Evolutionary conservation across 805 yeast species (phyloP).

Genomic region (Ogataea henricii): DNA sequence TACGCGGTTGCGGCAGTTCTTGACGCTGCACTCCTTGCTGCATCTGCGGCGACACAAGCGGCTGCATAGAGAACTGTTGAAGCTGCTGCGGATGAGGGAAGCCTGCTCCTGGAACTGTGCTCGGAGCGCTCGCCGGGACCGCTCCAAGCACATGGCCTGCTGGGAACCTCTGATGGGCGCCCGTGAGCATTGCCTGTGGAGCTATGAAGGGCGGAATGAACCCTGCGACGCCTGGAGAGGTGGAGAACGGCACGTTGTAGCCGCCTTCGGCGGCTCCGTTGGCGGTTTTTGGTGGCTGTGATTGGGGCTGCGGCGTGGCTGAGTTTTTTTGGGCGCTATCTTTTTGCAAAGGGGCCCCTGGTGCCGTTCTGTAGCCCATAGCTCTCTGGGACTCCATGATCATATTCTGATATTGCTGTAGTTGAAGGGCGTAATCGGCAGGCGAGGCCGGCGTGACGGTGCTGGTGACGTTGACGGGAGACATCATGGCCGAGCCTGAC

Average conservation of each 20-base stretch:
- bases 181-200: constrained; percentile 17
- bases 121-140: constrained; percentile 10
- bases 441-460: constrained; percentile 30
- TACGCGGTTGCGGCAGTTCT: constrained; percentile 41
- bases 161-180: constrained; percentile 9
- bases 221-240: constrained; percentile 5
- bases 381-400: constrained; percentile 32
- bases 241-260: neutral
- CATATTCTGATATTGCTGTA: constrained; percentile 37
- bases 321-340: neutral
- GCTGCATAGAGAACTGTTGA: constrained; percentile 6
- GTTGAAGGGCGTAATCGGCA: constrained; percentile 35
- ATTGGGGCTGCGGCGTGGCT: neutral
- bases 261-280: neutral
- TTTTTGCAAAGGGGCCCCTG: neutral
- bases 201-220: constrained; percentile 18
- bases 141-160: constrained; percentile 7
- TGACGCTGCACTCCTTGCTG: constrained; percentile 13
- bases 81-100: constrained; percentile 6
- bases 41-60: constrained; percentile 3
- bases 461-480: constrained; percentile 28
- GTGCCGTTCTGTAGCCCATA: neutral
- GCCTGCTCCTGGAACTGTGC: neutral
- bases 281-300: neutral
- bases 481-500: constrained; percentile 24